A percentile compares a stretch with the other conserved stretches of the same genome.
Evolutionary conservation across 805 yeast genomes (phyloP).

Genomic region (Ogataea siamensis): DNA sequence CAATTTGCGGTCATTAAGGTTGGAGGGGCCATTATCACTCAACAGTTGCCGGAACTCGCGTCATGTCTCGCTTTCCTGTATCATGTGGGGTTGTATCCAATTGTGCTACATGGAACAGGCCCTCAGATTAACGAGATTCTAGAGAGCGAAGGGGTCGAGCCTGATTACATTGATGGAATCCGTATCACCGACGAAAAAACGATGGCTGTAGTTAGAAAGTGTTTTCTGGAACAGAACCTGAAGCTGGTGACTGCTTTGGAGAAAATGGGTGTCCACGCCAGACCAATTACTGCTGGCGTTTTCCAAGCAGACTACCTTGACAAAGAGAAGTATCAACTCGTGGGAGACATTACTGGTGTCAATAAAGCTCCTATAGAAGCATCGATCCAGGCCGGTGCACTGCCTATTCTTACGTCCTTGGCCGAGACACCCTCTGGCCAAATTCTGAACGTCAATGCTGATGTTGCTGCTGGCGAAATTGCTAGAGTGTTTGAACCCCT

Average conservation of each 20-base stretch:
- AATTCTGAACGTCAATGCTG: conserved; percentile 95
- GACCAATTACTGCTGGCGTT: conserved; percentile 98
- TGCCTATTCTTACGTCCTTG: conserved; percentile 92
- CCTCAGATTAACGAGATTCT: conserved; percentile 95
- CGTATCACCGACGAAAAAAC: conserved; percentile 93
- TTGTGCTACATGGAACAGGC: conserved; percentile 97
- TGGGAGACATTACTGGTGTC: conserved; percentile 84
- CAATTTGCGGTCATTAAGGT: conserved; percentile 98
- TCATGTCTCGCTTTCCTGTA: conserved; percentile 93
- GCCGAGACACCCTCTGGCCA: conserved; percentile 98
- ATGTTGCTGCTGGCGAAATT: conserved; percentile 97
- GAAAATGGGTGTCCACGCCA: conserved; percentile 93
- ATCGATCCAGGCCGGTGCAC: conserved; percentile 91
- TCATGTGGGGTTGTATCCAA: conserved; percentile 96
- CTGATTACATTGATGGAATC: conserved; percentile 94
- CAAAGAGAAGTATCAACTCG: conserved; percentile 85
- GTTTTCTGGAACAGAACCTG: conserved; percentile 93
- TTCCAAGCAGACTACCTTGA: conserved; percentile 91
- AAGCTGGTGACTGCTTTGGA: conserved; percentile 94
- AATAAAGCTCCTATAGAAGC: conserved; percentile 91
- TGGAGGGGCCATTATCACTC: conserved; percentile 98
- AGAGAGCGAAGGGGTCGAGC: conserved; percentile 93
- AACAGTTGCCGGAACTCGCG: conserved; percentile 88
- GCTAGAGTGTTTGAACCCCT: conserved; percentile 97
- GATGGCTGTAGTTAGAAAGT: conserved; percentile 92